phyloP scores from a whole-genome alignment of 2,329 filamentous ascomycete species.

The Lomentospora prolificans region DNA sequence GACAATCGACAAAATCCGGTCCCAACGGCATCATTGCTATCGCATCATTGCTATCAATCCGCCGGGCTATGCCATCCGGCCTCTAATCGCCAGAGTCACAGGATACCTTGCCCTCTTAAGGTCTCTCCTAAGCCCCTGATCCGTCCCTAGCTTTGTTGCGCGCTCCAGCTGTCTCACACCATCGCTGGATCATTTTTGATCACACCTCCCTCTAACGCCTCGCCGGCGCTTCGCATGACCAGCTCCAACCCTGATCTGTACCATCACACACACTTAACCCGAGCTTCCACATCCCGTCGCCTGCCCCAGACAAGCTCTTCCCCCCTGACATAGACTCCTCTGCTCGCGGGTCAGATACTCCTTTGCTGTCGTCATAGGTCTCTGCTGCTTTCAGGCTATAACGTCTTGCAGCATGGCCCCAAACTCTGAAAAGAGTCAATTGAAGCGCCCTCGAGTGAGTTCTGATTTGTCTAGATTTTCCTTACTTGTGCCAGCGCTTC shows the following conservation, averaged over 20 bases:
- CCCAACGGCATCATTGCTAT: not conserved
- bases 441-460: slow-evolving; percentile 71
- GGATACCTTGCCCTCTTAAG: not conserved
- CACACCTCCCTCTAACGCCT: not conserved
- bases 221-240: not conserved
- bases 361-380: slow-evolving; percentile 23
- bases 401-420: slow-evolving; percentile 38
- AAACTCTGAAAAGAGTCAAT: slow-evolving; percentile 65
- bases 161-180: slow-evolving; percentile 6
- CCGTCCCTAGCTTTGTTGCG: not conserved
- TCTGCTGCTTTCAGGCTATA: not conserved
- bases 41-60: not conserved
- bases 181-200: slow-evolving; percentile 3
- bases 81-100: not conserved
- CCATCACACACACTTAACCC: not conserved
- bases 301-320: slow-evolving; percentile 4
- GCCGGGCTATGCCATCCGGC: not conserved
- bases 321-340: not conserved
- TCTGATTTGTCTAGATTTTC: slow-evolving; percentile 11
- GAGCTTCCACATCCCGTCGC: not conserved
- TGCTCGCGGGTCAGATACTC: slow-evolving; percentile 19
- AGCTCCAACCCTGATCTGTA: not conserved
- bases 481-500: not conserved
- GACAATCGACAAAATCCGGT: no score
- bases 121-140: not conserved